Evolutionary conservation across 192 early-diverging fungal genomes (phyloP), one percentile per base, ranked within the genome.

Genomic region (Podila epigama): DNA sequence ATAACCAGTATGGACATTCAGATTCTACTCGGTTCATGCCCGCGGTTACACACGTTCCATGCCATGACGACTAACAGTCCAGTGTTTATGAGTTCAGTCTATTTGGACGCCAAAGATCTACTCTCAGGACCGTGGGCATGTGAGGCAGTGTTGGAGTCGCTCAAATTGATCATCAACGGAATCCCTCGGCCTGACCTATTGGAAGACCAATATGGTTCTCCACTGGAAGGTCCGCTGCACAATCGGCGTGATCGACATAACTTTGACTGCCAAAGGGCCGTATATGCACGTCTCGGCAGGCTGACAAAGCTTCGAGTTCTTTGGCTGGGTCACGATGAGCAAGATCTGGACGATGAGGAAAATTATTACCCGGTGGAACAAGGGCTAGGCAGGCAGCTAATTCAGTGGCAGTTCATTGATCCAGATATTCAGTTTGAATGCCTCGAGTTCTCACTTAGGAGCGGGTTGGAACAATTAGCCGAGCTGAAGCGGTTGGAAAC

Each of bases 301-400:
- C 35, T 75, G 15, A 48, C 51, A 22, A 39, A 27, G 12, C 42
- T 75, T 5, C 37, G 37, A 18, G 65, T 53, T 10, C 31, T 75
- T 0, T 75, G 72, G 72, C 37, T 75, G n/a, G 72, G 72, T 0
- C 72, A 75, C 11, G 72, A 75, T 28, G 61, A 31, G 34, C 72
- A 67, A 25, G 72, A 75, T n/a, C 48, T 75, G 37, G 72, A 75
- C 13, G 72, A 75, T 53, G 72, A 75, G 31, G 65, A 68, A 16
- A 75, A 75, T 32, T 75, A 75, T 51, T 42, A 67, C 25, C 33
- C 53, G 13, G 55, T 59, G 32, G 70, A 64, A 4, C 51, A 68
- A 15, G 72, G 72, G 0, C 65, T 60, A 25, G n/a, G n/a, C n/a
- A n/a, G n/a, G n/a, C n/a, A n/a, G n/a, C n/a, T n/a, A n/a, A n/a